Percentiles rank a stretch among this genome's conserved stretches.
Conservation (phyloP, 192 early-diverging fungal genomes). For the Entomortierella chlamydospora region DNA sequence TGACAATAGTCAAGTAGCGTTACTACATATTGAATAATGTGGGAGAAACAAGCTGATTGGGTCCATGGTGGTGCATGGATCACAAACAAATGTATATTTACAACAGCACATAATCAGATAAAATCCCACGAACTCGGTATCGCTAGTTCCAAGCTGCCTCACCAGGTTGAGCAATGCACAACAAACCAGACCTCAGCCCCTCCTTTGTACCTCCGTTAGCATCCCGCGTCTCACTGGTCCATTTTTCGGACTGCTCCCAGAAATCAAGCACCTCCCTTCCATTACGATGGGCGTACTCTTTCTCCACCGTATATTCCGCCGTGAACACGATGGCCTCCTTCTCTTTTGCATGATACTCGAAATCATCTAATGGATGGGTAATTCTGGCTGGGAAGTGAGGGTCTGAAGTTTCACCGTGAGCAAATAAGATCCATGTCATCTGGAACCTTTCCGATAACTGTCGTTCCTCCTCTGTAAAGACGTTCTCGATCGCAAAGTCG, state of each 20-base stretch:
- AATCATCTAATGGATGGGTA: slow-evolving; percentile 14
- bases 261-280: slow-evolving; percentile 11
- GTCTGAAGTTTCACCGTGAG: slow-evolving; percentile 8
- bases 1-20: too few species aligned
- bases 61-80: too few species aligned
- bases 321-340: slow-evolving; percentile 25
- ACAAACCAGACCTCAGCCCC: slow-evolving; percentile 17
- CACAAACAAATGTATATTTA: too few species aligned
- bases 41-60: too few species aligned
- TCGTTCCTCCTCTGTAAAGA: slow-evolving; percentile 25
- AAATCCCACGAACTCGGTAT: too few species aligned
- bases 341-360: slow-evolving; percentile 12
- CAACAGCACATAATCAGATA: too few species aligned
- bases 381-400: slow-evolving; percentile 1
- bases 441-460: slow-evolving; percentile 10
- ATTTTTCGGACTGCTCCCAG: slow-evolving; percentile 25
- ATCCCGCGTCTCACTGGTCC: slow-evolving; percentile 7
- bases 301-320: neutral
- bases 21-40: too few species aligned
- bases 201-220: neutral
- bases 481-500: slow-evolving; percentile 5
- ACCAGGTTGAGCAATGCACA: slow-evolving; percentile 25
- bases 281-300: neutral
- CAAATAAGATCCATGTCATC: slow-evolving; percentile 39
- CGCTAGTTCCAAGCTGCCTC: neutral